phyloP scores from a whole-genome alignment of 352 stramenopile genomes.

The Globisporangium yorkense region DNA sequence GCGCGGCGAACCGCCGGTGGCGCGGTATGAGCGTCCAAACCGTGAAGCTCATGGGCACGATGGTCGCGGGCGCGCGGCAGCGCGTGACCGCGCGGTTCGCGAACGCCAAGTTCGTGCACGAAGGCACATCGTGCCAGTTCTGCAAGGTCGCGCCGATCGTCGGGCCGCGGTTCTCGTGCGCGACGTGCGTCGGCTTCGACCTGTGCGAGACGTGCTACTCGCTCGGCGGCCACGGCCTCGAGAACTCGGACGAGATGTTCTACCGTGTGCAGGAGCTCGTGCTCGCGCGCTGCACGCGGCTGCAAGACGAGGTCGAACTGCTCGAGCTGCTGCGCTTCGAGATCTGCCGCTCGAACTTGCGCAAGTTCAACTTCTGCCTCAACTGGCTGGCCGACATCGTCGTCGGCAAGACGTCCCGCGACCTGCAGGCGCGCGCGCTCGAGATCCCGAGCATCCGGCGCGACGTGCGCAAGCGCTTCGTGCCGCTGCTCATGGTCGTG shows the following conservation, averaged over 20 bases:
- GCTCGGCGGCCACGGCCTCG: constrained; percentile 70
- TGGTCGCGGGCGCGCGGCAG: constrained; percentile 62
- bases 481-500: constrained; percentile 68
- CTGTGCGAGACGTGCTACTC: constrained; percentile 81
- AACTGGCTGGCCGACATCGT: constrained; percentile 83
- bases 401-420: constrained; percentile 64
- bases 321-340: constrained; percentile 82
- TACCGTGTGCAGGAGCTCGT: constrained; percentile 77
- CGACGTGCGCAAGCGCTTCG: constrained; percentile 76
- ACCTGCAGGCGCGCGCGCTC: constrained; percentile 68
- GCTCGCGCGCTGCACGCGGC: constrained; percentile 50
- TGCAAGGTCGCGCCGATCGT: constrained; percentile 77
- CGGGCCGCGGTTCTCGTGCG: constrained; percentile 63
- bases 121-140: constrained; percentile 75
- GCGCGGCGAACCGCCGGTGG: constrained; percentile 37
- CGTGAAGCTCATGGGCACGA: constrained; percentile 68
- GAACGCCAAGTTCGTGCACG: constrained; percentile 63
- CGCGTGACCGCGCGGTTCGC: constrained; percentile 61
- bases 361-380: constrained; percentile 81
- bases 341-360: constrained; percentile 81
- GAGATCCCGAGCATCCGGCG: constrained; percentile 76
- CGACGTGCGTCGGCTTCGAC: constrained; percentile 77
- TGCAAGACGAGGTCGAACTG: constrained; percentile 60
- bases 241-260: constrained; percentile 85
- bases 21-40: constrained; percentile 39